A percentile compares a stretch with the other conserved stretches of the same genome.
These are phyloP conservation scores for Ormosia emarginata DNA, from an alignment of 306 rosid genomes.

Conservation along the genomic window DNA sequence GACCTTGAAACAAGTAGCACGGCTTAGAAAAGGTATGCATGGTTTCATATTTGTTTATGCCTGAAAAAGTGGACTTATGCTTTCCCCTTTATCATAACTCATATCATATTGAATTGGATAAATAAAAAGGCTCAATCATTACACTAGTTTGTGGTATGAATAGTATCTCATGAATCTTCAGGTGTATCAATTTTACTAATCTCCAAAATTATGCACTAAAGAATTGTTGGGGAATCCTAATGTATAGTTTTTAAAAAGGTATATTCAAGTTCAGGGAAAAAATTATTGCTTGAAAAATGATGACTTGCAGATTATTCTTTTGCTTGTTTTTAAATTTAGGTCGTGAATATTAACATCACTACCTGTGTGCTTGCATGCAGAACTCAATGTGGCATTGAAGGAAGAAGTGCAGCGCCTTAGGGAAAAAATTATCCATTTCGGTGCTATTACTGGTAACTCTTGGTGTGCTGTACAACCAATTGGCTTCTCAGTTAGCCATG, in stretches of 20 bases:
- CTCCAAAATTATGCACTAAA: neutral
- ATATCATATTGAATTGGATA: neutral
- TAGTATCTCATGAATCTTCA: neutral
- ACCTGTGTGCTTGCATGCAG: slow-evolving; percentile 43
- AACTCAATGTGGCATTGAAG: slow-evolving; percentile 69
- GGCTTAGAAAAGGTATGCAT: slow-evolving; percentile 77
- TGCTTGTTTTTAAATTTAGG: neutral
- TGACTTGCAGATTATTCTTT: neutral
- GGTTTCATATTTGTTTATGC: slow-evolving; percentile 5
- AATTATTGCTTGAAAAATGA: neutral
- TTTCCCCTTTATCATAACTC: neutral
- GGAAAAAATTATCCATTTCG: slow-evolving; percentile 45
- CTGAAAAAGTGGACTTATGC: neutral
- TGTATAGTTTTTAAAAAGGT: neutral
- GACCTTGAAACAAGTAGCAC: slow-evolving; percentile 81
- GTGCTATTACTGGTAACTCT: slow-evolving; percentile 43
- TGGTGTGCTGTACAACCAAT: slow-evolving; percentile 60
- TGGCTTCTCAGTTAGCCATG: slow-evolving; percentile 47
- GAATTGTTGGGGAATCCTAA: neutral
- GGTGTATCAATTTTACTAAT: neutral
- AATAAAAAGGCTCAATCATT: neutral
- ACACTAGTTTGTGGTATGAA: neutral
- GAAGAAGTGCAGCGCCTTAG: slow-evolving; percentile 86
- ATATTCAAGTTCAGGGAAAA: neutral
- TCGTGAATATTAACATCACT: neutral